Base-by-base conservation (phyloP, 345 rosid species). In the Eucalyptus pauciflora region DNA sequence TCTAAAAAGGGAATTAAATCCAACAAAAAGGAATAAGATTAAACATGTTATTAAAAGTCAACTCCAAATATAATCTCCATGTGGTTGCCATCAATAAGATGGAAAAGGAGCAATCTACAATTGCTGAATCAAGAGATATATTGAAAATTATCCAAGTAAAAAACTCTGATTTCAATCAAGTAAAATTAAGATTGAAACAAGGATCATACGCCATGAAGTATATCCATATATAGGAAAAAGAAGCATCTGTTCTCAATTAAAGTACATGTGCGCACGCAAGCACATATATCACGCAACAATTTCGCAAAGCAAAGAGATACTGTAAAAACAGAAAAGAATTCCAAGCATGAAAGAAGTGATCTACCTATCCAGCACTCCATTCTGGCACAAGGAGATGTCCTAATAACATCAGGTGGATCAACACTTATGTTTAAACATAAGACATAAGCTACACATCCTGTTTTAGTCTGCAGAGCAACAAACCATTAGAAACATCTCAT, bases 371-470 rank as follows among this genome's bases (percentile, higher is more conserved):
- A 98, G 92, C 99, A 97, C 92, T 98, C 99, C 96, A 98, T 95
- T 94, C 99, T 96, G 87, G 99, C 99, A 96, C 99, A 98, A 60
- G 99, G 99, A 51, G 99, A 96, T 93, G 97, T 98, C 96, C 97
- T 98, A 90, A 98, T 97, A 41, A 98, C 99, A 94, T 97, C 99
- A 5, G 99, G 99, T 46, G 99, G 99, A 94, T 98, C 99, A 89
- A 98, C 99, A 50, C 98, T 94, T 83, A 98, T 98, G 93, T 98
- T 97, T 93, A 98, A 94, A 93, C 99, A 98, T 87, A 98, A 92
- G 92, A 96, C 99, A 88, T 96, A 91, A 87, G 99, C 99, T 91
- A 96, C 99, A 93, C 94, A 98, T 91, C 99, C 99, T 46, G 99
- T 98, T 95, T 95, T 98, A 97, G 97, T 98, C 99, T 98, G 99